These are phyloP conservation scores for Artemisia annua DNA, from an alignment of 129 eudicot genomes.

Conservation along the genomic window DNA sequence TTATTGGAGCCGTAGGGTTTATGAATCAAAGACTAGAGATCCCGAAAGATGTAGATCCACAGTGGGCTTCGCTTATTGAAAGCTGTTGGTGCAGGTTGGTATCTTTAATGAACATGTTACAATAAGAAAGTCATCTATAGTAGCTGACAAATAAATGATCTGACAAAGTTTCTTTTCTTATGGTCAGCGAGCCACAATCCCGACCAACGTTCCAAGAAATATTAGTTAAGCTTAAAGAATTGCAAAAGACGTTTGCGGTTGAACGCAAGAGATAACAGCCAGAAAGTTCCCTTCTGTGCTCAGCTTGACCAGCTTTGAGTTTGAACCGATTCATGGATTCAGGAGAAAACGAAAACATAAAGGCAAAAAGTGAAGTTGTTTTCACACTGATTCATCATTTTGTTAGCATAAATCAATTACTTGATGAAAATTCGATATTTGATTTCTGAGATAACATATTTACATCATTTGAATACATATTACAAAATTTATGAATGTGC, in stretches of 20 bases:
- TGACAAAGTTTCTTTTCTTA: not conserved
- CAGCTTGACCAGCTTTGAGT: not conserved
- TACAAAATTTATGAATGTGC: not conserved
- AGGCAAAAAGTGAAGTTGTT: not conserved
- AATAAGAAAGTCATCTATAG: too few relatives aligned
- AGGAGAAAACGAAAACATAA: not conserved
- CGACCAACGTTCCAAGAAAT: conserved; percentile 80
- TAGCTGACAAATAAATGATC: too few relatives aligned
- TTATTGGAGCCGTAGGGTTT: conserved; percentile 84
- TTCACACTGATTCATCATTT: not conserved
- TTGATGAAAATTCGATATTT: not conserved
- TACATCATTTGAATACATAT: not conserved
- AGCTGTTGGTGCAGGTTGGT: conserved; percentile 81
- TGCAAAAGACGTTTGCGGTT: conserved; percentile 46
- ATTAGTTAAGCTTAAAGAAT: conserved; percentile 54
- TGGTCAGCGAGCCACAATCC: conserved; percentile 54
- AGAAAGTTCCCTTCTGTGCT: conserved; percentile 7
- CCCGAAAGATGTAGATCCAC: conserved; percentile 69
- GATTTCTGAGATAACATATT: not conserved
- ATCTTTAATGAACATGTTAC: not conserved
- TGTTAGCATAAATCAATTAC: not conserved
- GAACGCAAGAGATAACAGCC: conserved; percentile 43
- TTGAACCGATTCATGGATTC: not conserved
- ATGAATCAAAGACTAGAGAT: conserved; percentile 77
- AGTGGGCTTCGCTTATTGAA: conserved; percentile 69